Conservation (phyloP, 2,329 filamentous ascomycete genomes). For the Fusarium sublunatum region DNA sequence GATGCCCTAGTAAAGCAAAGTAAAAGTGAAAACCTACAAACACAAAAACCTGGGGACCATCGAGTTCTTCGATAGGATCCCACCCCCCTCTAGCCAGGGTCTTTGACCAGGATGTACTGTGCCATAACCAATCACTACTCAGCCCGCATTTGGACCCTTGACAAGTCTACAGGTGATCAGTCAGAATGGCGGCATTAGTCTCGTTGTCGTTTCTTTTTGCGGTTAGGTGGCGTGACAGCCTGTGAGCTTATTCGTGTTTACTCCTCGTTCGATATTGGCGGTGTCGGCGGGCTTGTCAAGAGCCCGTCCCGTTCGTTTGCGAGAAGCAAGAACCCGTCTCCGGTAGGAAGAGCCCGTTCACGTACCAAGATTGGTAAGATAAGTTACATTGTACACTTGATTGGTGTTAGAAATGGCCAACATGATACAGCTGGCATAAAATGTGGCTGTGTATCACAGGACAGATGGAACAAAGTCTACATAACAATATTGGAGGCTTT, state of each 20-base stretch:
- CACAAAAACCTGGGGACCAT: constrained; percentile 30
- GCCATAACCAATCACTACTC: constrained; percentile 4
- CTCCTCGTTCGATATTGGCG: not conserved
- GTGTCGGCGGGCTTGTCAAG: not conserved
- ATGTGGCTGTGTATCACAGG: no score
- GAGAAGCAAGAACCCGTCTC: no score
- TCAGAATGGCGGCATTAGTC: constrained; percentile 9
- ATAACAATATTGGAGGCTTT: no score
- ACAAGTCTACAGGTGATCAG: constrained; percentile 16
- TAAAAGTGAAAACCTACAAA: constrained; percentile 30
- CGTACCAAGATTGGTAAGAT: no score
- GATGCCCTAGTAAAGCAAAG: constrained; percentile 20
- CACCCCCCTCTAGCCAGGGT: constrained; percentile 15
- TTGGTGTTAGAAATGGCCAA: no score
- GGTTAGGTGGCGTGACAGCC: constrained; percentile 12
- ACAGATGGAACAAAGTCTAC: no score
- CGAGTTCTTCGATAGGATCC: constrained; percentile 37
- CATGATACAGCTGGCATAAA: no score
- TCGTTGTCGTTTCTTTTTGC: not conserved
- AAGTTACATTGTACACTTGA: no score
- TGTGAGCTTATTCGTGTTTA: constrained; percentile 11
- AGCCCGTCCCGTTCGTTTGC: not conserved
- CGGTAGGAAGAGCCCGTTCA: no score
- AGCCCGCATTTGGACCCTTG: constrained; percentile 18
- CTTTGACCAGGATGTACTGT: not conserved